These are phyloP conservation scores for Saussurea involucrata DNA, from an alignment of 129 eudicot genomes.

Conservation along the genomic window DNA sequence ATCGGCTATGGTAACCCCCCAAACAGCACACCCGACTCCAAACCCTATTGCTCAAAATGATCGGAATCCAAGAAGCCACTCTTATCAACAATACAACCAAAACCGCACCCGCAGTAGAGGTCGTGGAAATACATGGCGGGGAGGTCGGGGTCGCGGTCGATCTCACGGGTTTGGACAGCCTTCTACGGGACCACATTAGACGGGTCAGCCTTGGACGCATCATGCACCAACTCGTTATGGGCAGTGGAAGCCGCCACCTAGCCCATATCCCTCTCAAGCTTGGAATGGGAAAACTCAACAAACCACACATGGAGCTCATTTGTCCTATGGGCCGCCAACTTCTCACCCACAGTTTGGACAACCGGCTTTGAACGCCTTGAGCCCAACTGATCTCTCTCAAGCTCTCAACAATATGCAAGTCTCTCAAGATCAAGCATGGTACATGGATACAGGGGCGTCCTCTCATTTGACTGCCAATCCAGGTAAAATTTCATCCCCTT, in stretches of 20 bases:
- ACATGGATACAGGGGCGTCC: constrained; percentile 1
- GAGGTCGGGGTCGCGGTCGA: not conserved
- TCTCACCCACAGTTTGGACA: no score
- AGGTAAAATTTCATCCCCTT: not conserved
- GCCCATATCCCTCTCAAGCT: not conserved
- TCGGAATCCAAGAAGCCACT: not conserved
- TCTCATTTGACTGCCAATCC: not conserved
- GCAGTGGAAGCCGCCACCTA: not conserved
- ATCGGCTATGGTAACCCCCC: not conserved
- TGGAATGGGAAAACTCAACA: not conserved
- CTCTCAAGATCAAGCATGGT: not conserved
- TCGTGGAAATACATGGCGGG: not conserved
- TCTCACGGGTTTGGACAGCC: not conserved
- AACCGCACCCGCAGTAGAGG: not conserved
- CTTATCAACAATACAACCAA: not conserved
- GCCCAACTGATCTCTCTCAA: not conserved
- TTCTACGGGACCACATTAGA: not conserved
- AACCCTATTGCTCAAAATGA: not conserved
- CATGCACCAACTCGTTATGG: not conserved
- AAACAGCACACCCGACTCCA: not conserved
- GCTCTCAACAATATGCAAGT: not conserved
- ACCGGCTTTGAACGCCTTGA: not conserved
- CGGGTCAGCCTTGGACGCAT: not conserved
- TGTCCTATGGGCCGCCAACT: no score
- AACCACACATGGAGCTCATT: no score